These are phyloP conservation scores for Kazachstania martiniae DNA, from an alignment of 805 yeast species.

Conservation along the genomic window DNA sequence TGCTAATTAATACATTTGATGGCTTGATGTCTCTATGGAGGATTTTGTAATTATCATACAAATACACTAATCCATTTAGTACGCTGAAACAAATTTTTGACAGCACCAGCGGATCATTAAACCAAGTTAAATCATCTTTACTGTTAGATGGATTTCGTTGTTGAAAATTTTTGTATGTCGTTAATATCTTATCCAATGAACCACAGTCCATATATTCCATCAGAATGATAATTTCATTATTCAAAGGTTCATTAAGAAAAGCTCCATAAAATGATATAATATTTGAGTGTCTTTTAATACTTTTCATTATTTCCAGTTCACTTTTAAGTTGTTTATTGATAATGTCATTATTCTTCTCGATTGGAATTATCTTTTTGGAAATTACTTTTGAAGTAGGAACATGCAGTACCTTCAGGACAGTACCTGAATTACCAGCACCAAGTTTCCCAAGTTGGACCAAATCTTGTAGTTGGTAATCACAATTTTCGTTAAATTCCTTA, in stretches of 20 bases:
- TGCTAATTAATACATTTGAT: conserved; percentile 79
- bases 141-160: conserved; percentile 6
- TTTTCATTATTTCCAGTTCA: conserved; percentile 84
- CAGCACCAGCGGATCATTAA: conserved; percentile 42
- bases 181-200: conserved; percentile 70
- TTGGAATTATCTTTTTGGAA: conserved; percentile 82
- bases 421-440: conserved; percentile 93
- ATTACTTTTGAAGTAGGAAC: conserved; percentile 77
- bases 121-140: conserved; percentile 16
- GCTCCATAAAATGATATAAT: conserved; percentile 92
- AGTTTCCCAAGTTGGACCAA: conserved; percentile 62
- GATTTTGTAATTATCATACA: conserved; percentile 75
- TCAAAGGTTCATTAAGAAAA: conserved; percentile 41
- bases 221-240: conserved; percentile 70
- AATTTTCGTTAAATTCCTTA: not conserved
- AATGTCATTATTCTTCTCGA: conserved; percentile 55
- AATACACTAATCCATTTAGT: conserved; percentile 66
- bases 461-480: conserved; percentile 44
- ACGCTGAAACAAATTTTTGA: conserved; percentile 69
- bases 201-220: conserved; percentile 97
- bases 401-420: conserved; percentile 80
- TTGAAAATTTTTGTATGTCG: conserved; percentile 43
- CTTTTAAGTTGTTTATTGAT: conserved; percentile 56
- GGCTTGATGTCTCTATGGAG: conserved; percentile 96
- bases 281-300: conserved; percentile 65